Base-by-base conservation (phyloP, 2,329 filamentous ascomycete species). In the Beauveria sp. region DNA sequence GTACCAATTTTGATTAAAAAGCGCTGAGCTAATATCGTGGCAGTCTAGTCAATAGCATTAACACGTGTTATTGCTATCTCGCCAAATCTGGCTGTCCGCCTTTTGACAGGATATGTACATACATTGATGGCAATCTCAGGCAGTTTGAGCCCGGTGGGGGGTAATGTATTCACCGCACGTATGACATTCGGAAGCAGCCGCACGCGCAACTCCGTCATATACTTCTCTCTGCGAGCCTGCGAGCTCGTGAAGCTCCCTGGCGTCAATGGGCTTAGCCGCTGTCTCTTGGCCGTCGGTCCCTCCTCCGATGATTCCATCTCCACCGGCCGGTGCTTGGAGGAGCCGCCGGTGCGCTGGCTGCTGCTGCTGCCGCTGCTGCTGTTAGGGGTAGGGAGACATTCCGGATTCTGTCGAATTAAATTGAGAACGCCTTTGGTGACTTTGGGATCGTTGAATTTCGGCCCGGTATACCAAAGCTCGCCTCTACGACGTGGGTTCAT, bases 141-240 rank as follows among this genome's bases (percentile, higher is more conserved):
- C 9, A 68, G 51, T 7, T 65, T 64, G 14, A 70, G 72, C 40
- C 62, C 53, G 1, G 63, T 63, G 2, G 34, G 26, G 1, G 70
- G 63, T 0, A 77, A 55, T n/a, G 63, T 34, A 2, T 63, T 37
- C 16, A 75, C 57, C 0, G 66, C 67, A 14, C 59, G 56, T 58
- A 67, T 64, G 16, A 77, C 67, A 28, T 71, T 68, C 1, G 75
- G 74, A 5, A 73, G 61, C 2, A 76, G 67, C 41, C 74, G 72
- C 1, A 64, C 59, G 24, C 64, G 64, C 9, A 76, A 47, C 41
- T 71, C 72, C 1, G 66, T 61, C 52, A 65, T 66, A 0, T 72
- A 55, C 30, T 52, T 61, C 24, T 61, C 64, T 60, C 22, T 61
- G 58, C 59, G 60, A 46, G 51, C 24, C 2, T 59, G 44, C 26